A percentile compares a stretch with the other conserved stretches of the same genome.
Conservation (phyloP, 1,284 basidiomycete genomes). For the Puccinia coronata region DNA sequence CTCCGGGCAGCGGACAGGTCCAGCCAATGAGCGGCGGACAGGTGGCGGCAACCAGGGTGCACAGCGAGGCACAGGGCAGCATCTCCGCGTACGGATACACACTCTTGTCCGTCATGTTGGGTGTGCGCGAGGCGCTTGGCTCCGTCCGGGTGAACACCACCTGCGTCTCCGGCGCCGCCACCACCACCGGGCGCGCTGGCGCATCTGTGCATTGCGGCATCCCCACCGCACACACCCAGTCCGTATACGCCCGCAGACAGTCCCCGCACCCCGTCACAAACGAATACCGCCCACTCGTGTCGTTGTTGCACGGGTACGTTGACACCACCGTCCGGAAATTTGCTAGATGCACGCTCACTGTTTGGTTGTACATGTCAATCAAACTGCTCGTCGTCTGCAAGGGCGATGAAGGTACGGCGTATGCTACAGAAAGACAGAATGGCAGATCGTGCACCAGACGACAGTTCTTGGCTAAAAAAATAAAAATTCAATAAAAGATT, state of each 20-base stretch:
- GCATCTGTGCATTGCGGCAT: constrained; percentile 60
- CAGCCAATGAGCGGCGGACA: constrained; percentile 55
- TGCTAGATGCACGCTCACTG: constrained; percentile 56
- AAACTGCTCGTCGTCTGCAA: constrained; percentile 55
- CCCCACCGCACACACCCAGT: constrained; percentile 60
- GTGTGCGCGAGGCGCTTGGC: constrained; percentile 52
- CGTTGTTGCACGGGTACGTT: constrained; percentile 59
- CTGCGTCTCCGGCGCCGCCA: constrained; percentile 15
- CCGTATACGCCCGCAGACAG: constrained; percentile 59
- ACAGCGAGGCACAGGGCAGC: constrained; percentile 55
- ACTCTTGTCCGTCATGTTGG: background rate
- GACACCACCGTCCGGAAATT: constrained; percentile 59
- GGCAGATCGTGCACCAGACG: constrained; percentile 58
- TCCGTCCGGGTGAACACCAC: constrained; percentile 47
- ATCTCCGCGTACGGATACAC: constrained; percentile 55
- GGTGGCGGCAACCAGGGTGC: constrained; percentile 54
- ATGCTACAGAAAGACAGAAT: constrained; percentile 60
- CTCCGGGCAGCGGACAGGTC: constrained; percentile 52
- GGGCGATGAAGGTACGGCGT: constrained; percentile 59
- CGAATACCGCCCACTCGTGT: constrained; percentile 59
- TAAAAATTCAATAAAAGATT: background rate
- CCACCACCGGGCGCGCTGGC: constrained; percentile 10
- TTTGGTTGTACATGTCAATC: constrained; percentile 55
- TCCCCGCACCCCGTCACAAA: constrained; percentile 59
- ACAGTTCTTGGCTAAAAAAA: constrained; percentile 56